Evolutionary conservation across 768 basidiomycete species (phyloP), one percentile per base, ranked within the genome.

Genomic region (Collybia nuda): DNA sequence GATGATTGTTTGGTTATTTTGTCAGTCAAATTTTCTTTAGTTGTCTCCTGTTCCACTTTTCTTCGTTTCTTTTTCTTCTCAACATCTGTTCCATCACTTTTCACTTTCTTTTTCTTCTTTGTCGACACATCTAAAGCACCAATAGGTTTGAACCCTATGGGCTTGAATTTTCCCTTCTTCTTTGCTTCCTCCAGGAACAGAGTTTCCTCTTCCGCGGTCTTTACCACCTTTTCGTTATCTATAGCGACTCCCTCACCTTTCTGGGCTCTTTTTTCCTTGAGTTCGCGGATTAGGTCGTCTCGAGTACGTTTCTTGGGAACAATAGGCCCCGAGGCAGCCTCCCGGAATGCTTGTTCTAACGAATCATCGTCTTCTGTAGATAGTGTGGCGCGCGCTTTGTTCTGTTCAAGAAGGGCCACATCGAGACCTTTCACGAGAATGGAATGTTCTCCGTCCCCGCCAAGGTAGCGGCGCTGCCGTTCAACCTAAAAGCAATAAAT

Each of bases 381-480:
- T n/a, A 73, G 66, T 1, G 75, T 70, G 1, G 72, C 74, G 35
- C 85, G 83, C 2, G 87, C 86, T 67, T 85, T 93, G 55, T 88
- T 85, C 57, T 92, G 89, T 60, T 92, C 88, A 14, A 97, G 75
- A 6, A 97, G 79, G 0, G 91, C 87, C 56, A 87, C 78, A 62
- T 98, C 95, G 40, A 98, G 83, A 22, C 92, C 92, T 62, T 93
- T 96, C 37, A 94, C 90, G 9, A 94, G 81, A 50, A 94, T 80
- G 9, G 90, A 85, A 63, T 95, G 93, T 51, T 88, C 79, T 37
- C 84, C 82, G 64, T 96, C 91, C 32, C 92, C 90, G 15, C 92
- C 92, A 5, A 93, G 80, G 63, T 89, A 90, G 50, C 74, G 76
- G 29, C 93, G 76, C 61, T 91, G 80, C 47, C 82, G 77, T 48